Base-by-base conservation (phyloP, 805 yeast genomes). In the Pichia cephalocereana region DNA sequence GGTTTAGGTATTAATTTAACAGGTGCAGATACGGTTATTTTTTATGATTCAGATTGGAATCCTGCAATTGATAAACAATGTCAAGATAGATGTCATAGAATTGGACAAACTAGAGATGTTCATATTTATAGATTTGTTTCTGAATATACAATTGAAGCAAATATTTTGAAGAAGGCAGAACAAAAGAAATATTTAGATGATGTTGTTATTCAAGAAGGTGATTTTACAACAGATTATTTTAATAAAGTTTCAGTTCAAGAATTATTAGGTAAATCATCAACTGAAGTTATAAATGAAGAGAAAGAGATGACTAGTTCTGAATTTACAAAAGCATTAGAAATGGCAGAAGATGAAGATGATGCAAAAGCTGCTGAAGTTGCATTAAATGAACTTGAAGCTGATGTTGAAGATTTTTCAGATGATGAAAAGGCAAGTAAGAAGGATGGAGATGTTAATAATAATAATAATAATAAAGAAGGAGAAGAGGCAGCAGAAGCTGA, bases 21-120 rank as follows among this genome's bases (percentile, higher is more conserved):
- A 0, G 99, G 98, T 61, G 99, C 99, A 0, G 99, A 93, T 61
- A 93, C 99, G 0, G 99, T 93, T 41, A 88, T 93, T 8, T 95
- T 93, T 68, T 93, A 95, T 64, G 99, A 93, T 66, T 88, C 96
- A 3, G 99, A 91, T 67, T 91, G 99, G 99, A 93, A 93, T 62
- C 99, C 99, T 2, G 96, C 98, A 1, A 93, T 93, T 97, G 99
- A 93, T 65, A 88, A 89, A 62, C 99, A 93, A 67, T 93, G 99
- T 69, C 99, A 93, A 67, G 99, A 93, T 68, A 82, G 99, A 65
- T 93, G 98, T 68, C 99, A 93, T 65, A 83, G 99, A 72, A 93
- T 93, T 64, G 99, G 99, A 8, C 99, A 93, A 65, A 88, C 95
- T 17, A 76, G 99, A 60, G 99, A 93, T 63, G 99, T 93, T 36